Conservation (phyloP, 2,329 filamentous ascomycete genomes). For the Fusarium sororula region DNA sequence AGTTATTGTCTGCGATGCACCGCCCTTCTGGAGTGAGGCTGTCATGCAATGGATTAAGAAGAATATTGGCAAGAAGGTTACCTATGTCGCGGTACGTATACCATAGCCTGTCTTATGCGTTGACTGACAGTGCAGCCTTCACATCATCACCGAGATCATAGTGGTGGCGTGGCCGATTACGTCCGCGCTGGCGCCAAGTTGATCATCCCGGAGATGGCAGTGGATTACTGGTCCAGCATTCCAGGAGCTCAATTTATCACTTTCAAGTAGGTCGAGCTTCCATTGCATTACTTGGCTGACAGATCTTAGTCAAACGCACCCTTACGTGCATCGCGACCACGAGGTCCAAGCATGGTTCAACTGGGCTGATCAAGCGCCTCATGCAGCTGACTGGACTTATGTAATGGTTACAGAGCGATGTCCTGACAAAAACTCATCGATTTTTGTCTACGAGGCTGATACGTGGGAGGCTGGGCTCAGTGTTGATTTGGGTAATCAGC, state of each 20-base stretch:
- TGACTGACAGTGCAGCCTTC: background rate
- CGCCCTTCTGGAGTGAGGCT: background rate
- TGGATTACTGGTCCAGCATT: conserved; percentile 14
- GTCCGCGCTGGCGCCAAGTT: conserved; percentile 4
- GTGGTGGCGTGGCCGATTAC: conserved; percentile 5
- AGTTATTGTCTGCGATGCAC: conserved; percentile 22
- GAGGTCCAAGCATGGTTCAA: conserved; percentile 18
- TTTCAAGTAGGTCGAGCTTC: conserved; percentile 3
- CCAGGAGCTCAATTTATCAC: background rate
- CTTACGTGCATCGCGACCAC: background rate
- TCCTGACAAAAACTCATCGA: background rate
- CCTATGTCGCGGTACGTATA: conserved; percentile 7
- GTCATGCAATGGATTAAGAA: conserved; percentile 19
- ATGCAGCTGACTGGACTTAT: conserved; percentile 21
- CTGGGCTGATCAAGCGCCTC: conserved; percentile 11
- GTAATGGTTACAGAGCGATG: conserved; percentile 5
- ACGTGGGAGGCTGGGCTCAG: background rate
- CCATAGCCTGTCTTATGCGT: accelerated
- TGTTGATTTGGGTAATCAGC: background rate
- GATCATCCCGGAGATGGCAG: conserved; percentile 10
- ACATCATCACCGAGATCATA: conserved; percentile 30
- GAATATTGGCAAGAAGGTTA: conserved; percentile 14
- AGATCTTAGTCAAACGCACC: conserved; percentile 2
- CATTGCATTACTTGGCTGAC: accelerated
- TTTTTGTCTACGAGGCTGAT: background rate